Conservation (phyloP, 768 basidiomycete genomes). For the Gymnopilus junonius region DNA sequence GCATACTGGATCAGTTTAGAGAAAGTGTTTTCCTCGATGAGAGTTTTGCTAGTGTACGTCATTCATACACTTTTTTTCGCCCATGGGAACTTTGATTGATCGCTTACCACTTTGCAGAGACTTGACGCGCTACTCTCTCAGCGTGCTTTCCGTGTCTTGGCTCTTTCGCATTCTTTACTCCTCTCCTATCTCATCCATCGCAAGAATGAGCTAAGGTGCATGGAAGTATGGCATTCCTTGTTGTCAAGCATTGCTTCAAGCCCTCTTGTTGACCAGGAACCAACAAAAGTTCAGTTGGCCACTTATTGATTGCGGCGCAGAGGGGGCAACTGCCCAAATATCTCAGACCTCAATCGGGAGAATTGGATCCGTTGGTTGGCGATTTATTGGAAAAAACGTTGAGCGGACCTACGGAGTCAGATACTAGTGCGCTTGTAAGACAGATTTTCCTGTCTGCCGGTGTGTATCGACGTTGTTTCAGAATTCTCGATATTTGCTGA, state of each 20-base stretch:
- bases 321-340: conserved; percentile 44
- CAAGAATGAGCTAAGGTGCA: conserved; percentile 32
- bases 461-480: conserved; percentile 29
- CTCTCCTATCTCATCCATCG: conserved; percentile 56
- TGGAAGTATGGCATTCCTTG: conserved; percentile 51
- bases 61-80: neutral
- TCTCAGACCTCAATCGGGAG: conserved; percentile 45
- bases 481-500: neutral
- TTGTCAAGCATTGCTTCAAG: conserved; percentile 45
- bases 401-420: conserved; percentile 23
- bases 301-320: conserved; percentile 47
- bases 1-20: conserved; percentile 57
- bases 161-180: conserved; percentile 49
- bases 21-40: conserved; percentile 50
- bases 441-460: conserved; percentile 46
- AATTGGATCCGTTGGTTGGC: conserved; percentile 50
- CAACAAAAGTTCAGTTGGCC: conserved; percentile 32
- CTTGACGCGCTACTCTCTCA: conserved; percentile 48
- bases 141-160: conserved; percentile 35
- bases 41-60: conserved; percentile 47
- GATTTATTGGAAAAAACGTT: conserved; percentile 43
- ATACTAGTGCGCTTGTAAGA: conserved; percentile 36
- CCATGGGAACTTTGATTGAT: neutral
- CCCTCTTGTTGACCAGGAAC: conserved; percentile 24
- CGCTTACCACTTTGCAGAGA: conserved; percentile 32